Evolutionary conservation across 2,329 filamentous ascomycete genomes (phyloP), one percentile per base, ranked within the genome.

Genomic region (Apiospora kogelbergensis): DNA sequence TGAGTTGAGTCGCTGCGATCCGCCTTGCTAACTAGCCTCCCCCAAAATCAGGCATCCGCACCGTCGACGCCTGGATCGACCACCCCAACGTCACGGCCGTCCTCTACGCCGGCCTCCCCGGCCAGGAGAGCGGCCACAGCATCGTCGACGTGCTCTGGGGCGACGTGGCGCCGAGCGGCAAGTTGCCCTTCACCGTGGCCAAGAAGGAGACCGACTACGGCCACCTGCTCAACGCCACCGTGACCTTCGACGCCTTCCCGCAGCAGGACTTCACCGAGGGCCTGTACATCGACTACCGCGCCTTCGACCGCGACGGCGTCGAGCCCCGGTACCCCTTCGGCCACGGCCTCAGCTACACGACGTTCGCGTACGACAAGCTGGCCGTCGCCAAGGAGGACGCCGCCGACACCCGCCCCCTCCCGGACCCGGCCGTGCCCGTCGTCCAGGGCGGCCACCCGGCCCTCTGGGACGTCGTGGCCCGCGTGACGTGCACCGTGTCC

Each of bases 211-310:
- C 67, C 1, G 77, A 78, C 69, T 79, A 74, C 40, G 94, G 94
- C 0, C 86, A 90, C 75, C 82, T 89, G 65, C 87, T 91, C 0
- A 91, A 92, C 73, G 87, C 85, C 17, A 81, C 91, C 6, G 83
- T 89, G 2, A 66, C 68, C 7, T 67, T 70, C 57, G 67, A 68
- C 60, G 33, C 45, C 53, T 70, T 70, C 67, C 93, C 93, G 0
- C 93, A 97, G 76, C 92, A 95, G 73, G 89, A 93, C 72, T 97
- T 95, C 78, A 86, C 84, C 1, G 93, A 97, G 76, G 93, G 93
- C 0, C 82, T 97, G 0, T 94, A 94, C 76, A 90, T 97, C 73
- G 95, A 97, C 82, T 97, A 97, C 81, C 90, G 94, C n/a, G 88
- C 94, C 79, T 94, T 97, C 74, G 94, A 97, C 82, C 91, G 91